Conservation (phyloP, 345 rosid species). For the Eucalyptus victrix region DNA sequence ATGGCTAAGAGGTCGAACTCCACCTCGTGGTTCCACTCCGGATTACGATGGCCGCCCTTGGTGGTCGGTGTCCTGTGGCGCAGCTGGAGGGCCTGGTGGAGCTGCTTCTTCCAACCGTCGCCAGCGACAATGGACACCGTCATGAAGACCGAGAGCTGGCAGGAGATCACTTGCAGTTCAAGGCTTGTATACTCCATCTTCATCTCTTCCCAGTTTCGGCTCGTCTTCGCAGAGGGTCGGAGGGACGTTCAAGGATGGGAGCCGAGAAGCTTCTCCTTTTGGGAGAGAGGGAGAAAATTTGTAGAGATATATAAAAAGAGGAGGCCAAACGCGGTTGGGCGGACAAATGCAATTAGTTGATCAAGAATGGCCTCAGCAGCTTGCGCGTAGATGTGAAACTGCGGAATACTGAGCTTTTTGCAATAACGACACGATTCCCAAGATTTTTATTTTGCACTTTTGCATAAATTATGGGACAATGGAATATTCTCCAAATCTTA, state of each 20-base stretch:
- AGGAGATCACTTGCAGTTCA: conserved; percentile 17
- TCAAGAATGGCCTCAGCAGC: not conserved
- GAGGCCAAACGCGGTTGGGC: not conserved
- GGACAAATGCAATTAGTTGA: not conserved
- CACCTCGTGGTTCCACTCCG: conserved; percentile 31
- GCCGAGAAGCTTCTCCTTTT: not conserved
- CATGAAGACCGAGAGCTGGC: conserved; percentile 17
- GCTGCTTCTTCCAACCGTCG: not conserved
- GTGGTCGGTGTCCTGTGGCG: conserved; percentile 9
- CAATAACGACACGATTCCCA: not conserved
- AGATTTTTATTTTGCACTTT: not conserved
- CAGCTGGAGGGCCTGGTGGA: not conserved
- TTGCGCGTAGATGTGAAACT: not conserved
- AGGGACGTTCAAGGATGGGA: not conserved
- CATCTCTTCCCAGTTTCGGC: not conserved
- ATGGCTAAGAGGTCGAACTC: conserved; percentile 10
- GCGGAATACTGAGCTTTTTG: not conserved
- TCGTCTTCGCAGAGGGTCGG: not conserved
- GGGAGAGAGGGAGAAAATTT: not conserved
- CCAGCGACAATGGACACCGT: conserved; percentile 6
- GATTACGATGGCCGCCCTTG: conserved; percentile 14
- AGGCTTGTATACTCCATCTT: conserved; percentile 12
- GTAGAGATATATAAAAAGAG: not conserved
- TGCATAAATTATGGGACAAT: not conserved
- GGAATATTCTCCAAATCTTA: not conserved